These are phyloP conservation scores for Neobulgaria alba DNA, from an alignment of 2,329 filamentous ascomycete species.

Conservation along the genomic window DNA sequence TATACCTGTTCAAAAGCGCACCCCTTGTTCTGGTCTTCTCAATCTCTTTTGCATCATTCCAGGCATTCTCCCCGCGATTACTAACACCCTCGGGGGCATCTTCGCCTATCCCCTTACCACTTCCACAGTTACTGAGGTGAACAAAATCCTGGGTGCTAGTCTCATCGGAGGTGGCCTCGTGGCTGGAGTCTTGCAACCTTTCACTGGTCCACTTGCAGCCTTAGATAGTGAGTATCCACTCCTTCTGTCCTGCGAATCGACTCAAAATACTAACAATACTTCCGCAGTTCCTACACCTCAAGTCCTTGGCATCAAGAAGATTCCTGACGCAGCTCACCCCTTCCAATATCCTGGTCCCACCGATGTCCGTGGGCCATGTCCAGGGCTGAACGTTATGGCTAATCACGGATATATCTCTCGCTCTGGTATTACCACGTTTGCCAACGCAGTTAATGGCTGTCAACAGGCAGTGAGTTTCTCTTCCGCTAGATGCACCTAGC, in stretches of 20 bases:
- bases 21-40: no score
- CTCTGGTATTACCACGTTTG: constrained; percentile 3
- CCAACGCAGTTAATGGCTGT: constrained; percentile 3
- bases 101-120: no score
- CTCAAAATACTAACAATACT: background rate
- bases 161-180: constrained; percentile 2
- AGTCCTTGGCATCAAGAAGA: background rate
- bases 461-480: constrained; percentile 1
- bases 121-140: background rate
- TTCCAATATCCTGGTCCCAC: constrained; percentile 1
- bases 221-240: background rate
- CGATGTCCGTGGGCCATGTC: constrained; percentile 5
- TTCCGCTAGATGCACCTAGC: no score
- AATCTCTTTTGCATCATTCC: no score
- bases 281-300: constrained; percentile 1
- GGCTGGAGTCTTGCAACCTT: constrained; percentile 3
- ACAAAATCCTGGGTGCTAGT: background rate
- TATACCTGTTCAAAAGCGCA: no score
- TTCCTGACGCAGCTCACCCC: constrained; percentile 3
- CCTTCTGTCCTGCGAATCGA: background rate
- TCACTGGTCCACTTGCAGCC: background rate
- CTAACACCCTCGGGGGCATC: no score
- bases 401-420: constrained; percentile 5
- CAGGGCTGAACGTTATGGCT: constrained; percentile 3
- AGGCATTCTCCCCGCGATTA: no score